Evolutionary conservation across 2,329 filamentous ascomycete species (phyloP), one percentile per base, ranked within the genome.

Genomic region (Venturiaceae sp.): DNA sequence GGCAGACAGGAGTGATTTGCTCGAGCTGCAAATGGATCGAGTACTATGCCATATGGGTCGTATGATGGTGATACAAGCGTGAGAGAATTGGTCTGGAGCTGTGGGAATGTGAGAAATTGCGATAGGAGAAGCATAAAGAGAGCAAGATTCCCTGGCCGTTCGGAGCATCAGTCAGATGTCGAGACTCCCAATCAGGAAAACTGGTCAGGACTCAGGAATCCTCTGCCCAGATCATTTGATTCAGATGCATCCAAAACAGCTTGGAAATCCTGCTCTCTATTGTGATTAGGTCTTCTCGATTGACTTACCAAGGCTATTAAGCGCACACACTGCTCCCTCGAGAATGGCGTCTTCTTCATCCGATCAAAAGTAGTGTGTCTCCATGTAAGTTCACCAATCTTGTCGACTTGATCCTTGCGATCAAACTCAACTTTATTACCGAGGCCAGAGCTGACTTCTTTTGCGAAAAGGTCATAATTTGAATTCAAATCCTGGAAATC

Each of bases 1-100:
- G 81, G 81, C 26, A 78, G 74, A 65, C 84, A 86, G 46, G 80
- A 84, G 66, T 87, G 84, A 61, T 86, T 86, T 46, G 83, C 73
- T 16, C 77, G 69, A 30, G 79, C 74, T 2, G 80, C 72, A 19
- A 76, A 71, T 0, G 82, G 80, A 61, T 85, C 80, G 16, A 85
- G 66, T 36, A 78, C 78, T n/a, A 84, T 70, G 1, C 84, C 84
- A 23, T 86, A 69, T 0, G 80, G 77, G 62, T 84, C 82, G 53
- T 80, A 77, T 16, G 77, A 73, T 4, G 78, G 74, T 2, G 76
- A 81, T 19, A 80, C 78, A 3, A 86, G 70, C 7, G 82, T 83
- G 59, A 84, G 72, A 2, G 79, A 77, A 63, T 86, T 86, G 53
- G 81, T 71, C 21, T 56, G 33, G 11, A 56, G 33, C 54, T 56